phyloP scores from a whole-genome alignment of 306 rosid genomes.

The Corylus avellana region DNA sequence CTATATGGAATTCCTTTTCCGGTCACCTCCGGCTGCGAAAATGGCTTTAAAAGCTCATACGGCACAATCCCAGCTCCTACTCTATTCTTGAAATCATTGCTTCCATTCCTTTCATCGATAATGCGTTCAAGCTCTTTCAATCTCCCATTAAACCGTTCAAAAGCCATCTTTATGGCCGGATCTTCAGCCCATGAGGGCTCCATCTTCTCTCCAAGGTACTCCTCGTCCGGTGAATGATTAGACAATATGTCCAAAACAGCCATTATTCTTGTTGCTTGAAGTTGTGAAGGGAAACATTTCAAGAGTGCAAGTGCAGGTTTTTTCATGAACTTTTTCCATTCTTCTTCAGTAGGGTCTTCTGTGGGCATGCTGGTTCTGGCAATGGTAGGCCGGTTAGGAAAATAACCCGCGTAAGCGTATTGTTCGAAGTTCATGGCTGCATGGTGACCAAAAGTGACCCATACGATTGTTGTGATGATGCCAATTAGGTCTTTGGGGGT shows the following conservation, averaged over 20 bases:
- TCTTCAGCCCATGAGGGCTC: conserved; percentile 69
- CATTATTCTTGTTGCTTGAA: conserved; percentile 64
- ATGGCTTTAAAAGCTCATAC: conserved; percentile 76
- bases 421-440: conserved; percentile 87
- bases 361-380: conserved; percentile 62
- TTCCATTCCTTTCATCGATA: conserved; percentile 59
- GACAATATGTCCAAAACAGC: conserved; percentile 70
- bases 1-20: conserved; percentile 81
- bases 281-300: conserved; percentile 64
- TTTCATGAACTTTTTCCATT: conserved; percentile 39
- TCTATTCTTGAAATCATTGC: conserved; percentile 54
- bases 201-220: conserved; percentile 62
- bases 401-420: conserved; percentile 61
- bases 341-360: conserved; percentile 49
- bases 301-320: conserved; percentile 59
- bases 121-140: conserved; percentile 47
- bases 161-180: conserved; percentile 55
- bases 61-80: conserved; percentile 75
- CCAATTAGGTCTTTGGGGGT: conserved; percentile 56
- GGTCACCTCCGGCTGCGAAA: conserved; percentile 70
- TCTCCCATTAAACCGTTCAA: conserved; percentile 53
- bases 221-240: conserved; percentile 83
- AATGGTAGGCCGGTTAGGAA: conserved; percentile 71
- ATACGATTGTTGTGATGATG: conserved; percentile 42
- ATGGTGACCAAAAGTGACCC: conserved; percentile 79